Base-by-base conservation (phyloP, 805 yeast species). In the Metschnikowia borealis region DNA sequence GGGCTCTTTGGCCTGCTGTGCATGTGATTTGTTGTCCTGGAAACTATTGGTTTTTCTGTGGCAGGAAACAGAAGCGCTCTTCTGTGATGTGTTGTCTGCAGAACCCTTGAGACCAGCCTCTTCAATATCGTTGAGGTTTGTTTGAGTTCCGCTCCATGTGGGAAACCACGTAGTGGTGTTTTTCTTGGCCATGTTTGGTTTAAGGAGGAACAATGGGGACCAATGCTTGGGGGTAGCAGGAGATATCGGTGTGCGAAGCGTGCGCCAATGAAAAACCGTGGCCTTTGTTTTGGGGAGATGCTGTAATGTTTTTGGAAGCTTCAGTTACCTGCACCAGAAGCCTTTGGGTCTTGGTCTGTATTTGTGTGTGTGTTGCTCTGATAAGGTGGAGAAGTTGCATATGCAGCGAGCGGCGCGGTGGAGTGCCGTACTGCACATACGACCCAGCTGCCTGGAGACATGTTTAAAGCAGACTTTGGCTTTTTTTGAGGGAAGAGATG, bases 351-450 rank as follows among this genome's bases (percentile, higher is more conserved):
- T 26, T 26, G 11, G 29, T 26, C 11, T 37, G 40, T 37, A 13
- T 37, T 39, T 39, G 42, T 40, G 44, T 33, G 35, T 18, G 44
- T 33, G 35, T 18, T 18, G 23, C 21, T 8, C 29, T 23, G 42
- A 15, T 17, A 32, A 41, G 37, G 18, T 41, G 45, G 44, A 31
- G 44, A 18, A 41, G 45, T 41, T 41, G 45, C 45, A 21, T 41
- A 41, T 33, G 45, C 45, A 31, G 14, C 18, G 44, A 31, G 45
- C 23, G 18, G 42, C 10, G 39, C 39, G 41, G 39, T 15, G 21
- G 17, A 13, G 44, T 2, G 45, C 13, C 23, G 44, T 13, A 6
- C 45, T 41, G 45, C 45, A 41, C 29, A 41, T 29, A 41, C 6
- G 18, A 3, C 32, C 7, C 2, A 5, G n/a, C 7, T 37, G 13